phyloP scores from a whole-genome alignment of 2,329 filamentous ascomycete species.

The Periconia sp. region DNA sequence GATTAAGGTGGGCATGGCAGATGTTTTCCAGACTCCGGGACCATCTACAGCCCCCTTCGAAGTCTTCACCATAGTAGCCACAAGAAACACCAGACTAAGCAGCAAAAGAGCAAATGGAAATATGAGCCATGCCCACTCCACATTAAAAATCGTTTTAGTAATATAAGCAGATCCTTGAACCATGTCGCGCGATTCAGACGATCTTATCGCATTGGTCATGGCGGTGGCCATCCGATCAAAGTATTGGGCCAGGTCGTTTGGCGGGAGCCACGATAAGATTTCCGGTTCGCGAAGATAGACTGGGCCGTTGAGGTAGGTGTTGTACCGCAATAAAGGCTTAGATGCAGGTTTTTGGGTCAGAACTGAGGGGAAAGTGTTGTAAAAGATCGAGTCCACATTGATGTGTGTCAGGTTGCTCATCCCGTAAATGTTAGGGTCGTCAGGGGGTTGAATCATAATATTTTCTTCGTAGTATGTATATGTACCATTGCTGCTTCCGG shows the following conservation, averaged over 20 bases:
- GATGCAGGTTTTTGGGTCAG: constrained; percentile 1
- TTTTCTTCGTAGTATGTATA: constrained; percentile 2
- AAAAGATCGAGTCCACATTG: constrained; percentile 1
- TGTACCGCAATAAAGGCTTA: constrained; percentile 4
- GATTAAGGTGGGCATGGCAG: constrained; percentile 29
- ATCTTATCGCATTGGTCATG: constrained; percentile 23
- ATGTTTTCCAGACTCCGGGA: constrained; percentile 33
- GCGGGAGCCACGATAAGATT: constrained; percentile 19
- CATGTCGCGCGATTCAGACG: constrained; percentile 4
- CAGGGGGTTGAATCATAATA: constrained; percentile 2
- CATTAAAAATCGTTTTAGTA: constrained; percentile 10
- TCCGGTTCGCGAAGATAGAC: neutral
- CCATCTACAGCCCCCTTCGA: constrained; percentile 9
- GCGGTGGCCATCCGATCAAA: constrained; percentile 18
- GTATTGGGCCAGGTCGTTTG: constrained; percentile 22
- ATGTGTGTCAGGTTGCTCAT: constrained; percentile 5
- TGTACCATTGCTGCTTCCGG: no score
- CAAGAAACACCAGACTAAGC: constrained; percentile 25
- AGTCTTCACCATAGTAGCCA: constrained; percentile 24
- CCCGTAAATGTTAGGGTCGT: constrained; percentile 5
- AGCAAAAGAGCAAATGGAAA: constrained; percentile 25
- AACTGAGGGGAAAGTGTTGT: constrained; percentile 15
- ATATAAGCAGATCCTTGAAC: constrained; percentile 11
- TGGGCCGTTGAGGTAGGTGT: neutral
- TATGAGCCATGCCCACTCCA: constrained; percentile 28